Percentiles rank a stretch among this genome's conserved stretches.
Conservation (phyloP, 2,329 filamentous ascomycete genomes). For the Aaosphaeria arxii region DNA sequence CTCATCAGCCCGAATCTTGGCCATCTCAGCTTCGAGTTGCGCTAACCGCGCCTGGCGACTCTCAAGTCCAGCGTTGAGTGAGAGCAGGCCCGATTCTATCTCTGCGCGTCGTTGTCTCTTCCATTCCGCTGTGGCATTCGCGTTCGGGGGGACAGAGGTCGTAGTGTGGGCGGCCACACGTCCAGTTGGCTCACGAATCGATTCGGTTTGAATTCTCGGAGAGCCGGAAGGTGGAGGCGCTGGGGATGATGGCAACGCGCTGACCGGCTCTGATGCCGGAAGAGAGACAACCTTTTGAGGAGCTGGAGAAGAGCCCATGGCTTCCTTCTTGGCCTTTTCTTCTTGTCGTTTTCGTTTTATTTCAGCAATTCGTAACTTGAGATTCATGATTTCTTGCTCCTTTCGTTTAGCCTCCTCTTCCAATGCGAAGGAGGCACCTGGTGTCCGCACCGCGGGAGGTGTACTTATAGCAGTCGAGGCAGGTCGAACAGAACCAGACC, state of each 20-base stretch:
- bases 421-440: slow-evolving; percentile 30
- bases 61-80: slow-evolving; percentile 45
- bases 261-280: not conserved
- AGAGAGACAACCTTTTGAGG: not conserved
- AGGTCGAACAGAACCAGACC: slow-evolving; percentile 18
- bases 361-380: slow-evolving; percentile 15
- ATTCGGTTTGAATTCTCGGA: not conserved
- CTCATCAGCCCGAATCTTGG: slow-evolving; percentile 37
- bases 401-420: slow-evolving; percentile 46
- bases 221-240: not conserved
- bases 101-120: slow-evolving; percentile 45
- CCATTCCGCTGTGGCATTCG: slow-evolving; percentile 11
- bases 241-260: not conserved
- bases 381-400: slow-evolving; percentile 46
- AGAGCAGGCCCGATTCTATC: slow-evolving; percentile 48
- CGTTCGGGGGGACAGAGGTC: not conserved
- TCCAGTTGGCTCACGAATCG: too few species aligned
- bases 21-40: slow-evolving; percentile 45
- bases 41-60: slow-evolving; percentile 38
- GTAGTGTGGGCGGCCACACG: too few species aligned
- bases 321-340: slow-evolving; percentile 11
- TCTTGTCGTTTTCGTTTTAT: not conserved
- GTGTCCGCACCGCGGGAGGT: slow-evolving; percentile 33
- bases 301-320: not conserved
- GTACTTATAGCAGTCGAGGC: slow-evolving; percentile 26